These are phyloP conservation scores for Brassica juncea DNA, from an alignment of 345 rosid species.

Conservation along the genomic window DNA sequence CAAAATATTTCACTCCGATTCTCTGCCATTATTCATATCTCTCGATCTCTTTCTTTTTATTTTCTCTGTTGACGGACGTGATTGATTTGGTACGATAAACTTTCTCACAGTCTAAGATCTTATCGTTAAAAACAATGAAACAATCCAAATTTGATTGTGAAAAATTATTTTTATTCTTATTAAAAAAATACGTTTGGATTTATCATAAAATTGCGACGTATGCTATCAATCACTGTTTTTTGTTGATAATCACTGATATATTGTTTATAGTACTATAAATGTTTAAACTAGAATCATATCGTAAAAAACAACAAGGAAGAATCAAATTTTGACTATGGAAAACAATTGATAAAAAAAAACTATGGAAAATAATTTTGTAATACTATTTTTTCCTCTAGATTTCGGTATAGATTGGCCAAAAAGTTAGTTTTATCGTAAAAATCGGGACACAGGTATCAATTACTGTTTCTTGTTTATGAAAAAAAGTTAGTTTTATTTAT, in stretches of 20 bases:
- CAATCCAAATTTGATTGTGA: not conserved
- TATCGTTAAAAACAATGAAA: conserved; percentile 23
- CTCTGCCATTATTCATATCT: conserved; percentile 40
- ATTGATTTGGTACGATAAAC: conserved; percentile 37
- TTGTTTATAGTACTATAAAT: not conserved
- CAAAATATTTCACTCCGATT: conserved; percentile 12
- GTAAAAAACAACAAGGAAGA: not conserved
- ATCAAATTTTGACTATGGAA: not conserved
- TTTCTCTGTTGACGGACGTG: conserved; percentile 19
- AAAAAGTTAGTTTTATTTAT: no score
- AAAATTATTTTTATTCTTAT: not conserved
- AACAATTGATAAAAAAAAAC: no score
- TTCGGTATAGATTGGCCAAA: not conserved
- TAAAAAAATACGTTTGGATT: not conserved
- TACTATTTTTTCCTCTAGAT: not conserved
- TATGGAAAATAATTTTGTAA: no score
- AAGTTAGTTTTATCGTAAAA: not conserved
- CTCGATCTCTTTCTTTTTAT: conserved; percentile 15
- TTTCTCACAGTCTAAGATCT: conserved; percentile 18
- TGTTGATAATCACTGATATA: not conserved
- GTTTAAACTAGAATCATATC: not conserved
- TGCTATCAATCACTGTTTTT: not conserved
- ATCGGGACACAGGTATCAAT: not conserved
- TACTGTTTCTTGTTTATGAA: not conserved
- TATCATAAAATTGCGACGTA: not conserved